Conservation (phyloP, 441 rosid genomes). For the Populus hybrid region DNA sequence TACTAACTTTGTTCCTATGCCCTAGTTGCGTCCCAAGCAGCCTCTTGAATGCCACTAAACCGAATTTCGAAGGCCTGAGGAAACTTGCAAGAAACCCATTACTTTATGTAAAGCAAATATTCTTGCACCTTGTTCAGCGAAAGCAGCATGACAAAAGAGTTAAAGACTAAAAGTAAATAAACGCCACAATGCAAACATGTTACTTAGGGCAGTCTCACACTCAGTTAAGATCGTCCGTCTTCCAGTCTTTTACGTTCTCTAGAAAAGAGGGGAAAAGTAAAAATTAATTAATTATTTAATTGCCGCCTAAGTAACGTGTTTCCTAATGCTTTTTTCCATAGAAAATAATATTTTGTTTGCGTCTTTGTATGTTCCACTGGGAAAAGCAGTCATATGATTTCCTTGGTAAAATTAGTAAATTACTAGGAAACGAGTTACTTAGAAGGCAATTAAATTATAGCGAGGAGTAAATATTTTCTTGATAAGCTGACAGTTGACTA, state of each 20-base stretch:
- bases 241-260: not conserved
- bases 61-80: not conserved
- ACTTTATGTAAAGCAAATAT: not conserved
- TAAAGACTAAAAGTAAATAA: not conserved
- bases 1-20: not conserved
- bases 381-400: not conserved
- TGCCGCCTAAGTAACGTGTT: not conserved
- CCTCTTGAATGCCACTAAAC: not conserved
- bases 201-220: not conserved
- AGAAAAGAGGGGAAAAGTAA: slow-evolving; percentile 1
- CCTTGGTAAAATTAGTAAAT: not conserved
- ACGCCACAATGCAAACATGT: not conserved
- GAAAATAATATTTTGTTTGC: not conserved
- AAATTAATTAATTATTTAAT: not conserved
- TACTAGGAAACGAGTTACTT: not conserved
- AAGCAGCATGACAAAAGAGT: not conserved
- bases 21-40: not conserved
- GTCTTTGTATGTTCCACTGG: not conserved
- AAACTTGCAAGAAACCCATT: slow-evolving; percentile 22
- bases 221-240: not conserved
- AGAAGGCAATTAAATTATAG: not conserved
- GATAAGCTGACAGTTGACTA: not conserved
- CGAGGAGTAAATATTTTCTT: not conserved
- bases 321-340: too few relatives aligned
- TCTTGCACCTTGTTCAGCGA: not conserved